Conservation (phyloP, 164 flowering plant genomes). For the Houttuynia cordata region DNA sequence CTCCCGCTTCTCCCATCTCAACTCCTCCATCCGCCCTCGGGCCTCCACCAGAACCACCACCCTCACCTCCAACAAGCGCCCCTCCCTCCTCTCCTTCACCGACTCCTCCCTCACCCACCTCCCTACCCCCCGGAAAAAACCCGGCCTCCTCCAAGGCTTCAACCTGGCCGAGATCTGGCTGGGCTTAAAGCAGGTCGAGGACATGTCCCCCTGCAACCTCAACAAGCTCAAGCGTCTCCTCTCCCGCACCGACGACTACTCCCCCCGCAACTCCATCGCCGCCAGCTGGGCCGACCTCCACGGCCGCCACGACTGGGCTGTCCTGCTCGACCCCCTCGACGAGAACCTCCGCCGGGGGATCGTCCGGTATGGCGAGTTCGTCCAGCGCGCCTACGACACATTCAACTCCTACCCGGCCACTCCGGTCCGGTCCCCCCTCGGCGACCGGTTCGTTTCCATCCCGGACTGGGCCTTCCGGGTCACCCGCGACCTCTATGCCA, state of each 20-base stretch:
- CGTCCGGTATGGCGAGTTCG: slow-evolving; percentile 77
- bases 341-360: slow-evolving; percentile 89
- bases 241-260: slow-evolving; percentile 43
- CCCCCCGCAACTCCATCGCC: slow-evolving; percentile 61
- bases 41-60: no score
- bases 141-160: slow-evolving; percentile 29
- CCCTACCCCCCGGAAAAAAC: slow-evolving; percentile 9
- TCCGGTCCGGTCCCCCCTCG: slow-evolving; percentile 19
- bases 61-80: no score
- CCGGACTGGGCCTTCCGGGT: slow-evolving; percentile 59
- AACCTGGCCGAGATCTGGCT: slow-evolving; percentile 46
- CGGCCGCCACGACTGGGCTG: slow-evolving; percentile 67
- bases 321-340: slow-evolving; percentile 80
- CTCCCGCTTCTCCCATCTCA: not conserved
- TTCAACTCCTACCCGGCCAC: slow-evolving; percentile 67
- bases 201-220: slow-evolving; percentile 65
- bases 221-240: slow-evolving; percentile 48
- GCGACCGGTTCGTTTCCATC: slow-evolving; percentile 38
- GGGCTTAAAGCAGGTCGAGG: slow-evolving; percentile 44
- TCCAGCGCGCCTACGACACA: slow-evolving; percentile 73
- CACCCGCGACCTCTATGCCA: slow-evolving; percentile 75
- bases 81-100: not conserved
- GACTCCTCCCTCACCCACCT: slow-evolving; percentile 22
- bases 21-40: no score
- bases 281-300: slow-evolving; percentile 73